Evolutionary conservation across 1,139 yeast species (phyloP).

Genomic region (Debaryomycetaceae sp.): DNA sequence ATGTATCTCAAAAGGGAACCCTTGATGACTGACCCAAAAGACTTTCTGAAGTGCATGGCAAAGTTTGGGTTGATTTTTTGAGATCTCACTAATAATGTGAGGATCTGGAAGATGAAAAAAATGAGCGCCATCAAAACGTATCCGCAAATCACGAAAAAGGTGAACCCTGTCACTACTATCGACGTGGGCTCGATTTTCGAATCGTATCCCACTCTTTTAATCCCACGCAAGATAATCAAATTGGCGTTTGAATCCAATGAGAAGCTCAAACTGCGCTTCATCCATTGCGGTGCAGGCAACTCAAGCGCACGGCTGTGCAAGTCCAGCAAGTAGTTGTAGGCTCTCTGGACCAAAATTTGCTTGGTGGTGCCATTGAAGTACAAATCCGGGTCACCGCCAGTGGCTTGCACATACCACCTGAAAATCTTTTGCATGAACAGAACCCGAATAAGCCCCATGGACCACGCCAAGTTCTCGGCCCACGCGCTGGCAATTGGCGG

Average conservation of each 20-base stretch:
- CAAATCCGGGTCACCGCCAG: constrained; percentile 69
- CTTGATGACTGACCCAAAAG: constrained; percentile 54
- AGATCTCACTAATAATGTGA: constrained; percentile 41
- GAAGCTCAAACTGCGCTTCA: constrained; percentile 27
- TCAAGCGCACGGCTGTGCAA: constrained; percentile 17
- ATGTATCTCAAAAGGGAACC: constrained; percentile 68
- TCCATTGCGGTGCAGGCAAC: constrained; percentile 7
- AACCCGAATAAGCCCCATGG: constrained; percentile 73
- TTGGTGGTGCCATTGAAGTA: constrained; percentile 54
- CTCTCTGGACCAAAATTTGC: constrained; percentile 67
- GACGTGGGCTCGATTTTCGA: constrained; percentile 70
- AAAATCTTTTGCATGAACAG: constrained; percentile 71
- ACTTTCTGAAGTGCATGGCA: constrained; percentile 45
- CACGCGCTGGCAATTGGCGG: constrained; percentile 81
- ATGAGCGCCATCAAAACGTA: constrained; percentile 46
- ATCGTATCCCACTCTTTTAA: constrained; percentile 64
- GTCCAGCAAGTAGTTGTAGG: constrained; percentile 26
- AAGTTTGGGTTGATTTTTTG: constrained; percentile 46
- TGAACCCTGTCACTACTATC: constrained; percentile 70
- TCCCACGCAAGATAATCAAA: constrained; percentile 66
- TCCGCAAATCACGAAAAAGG: constrained; percentile 67
- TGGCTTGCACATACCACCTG: constrained; percentile 76
- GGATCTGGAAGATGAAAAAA: constrained; percentile 46
- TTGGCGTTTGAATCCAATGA: constrained; percentile 36
- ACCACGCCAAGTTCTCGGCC: constrained; percentile 82